Conservation (phyloP, 163 green algal species). For the Trebouxia gelatinosa region DNA sequence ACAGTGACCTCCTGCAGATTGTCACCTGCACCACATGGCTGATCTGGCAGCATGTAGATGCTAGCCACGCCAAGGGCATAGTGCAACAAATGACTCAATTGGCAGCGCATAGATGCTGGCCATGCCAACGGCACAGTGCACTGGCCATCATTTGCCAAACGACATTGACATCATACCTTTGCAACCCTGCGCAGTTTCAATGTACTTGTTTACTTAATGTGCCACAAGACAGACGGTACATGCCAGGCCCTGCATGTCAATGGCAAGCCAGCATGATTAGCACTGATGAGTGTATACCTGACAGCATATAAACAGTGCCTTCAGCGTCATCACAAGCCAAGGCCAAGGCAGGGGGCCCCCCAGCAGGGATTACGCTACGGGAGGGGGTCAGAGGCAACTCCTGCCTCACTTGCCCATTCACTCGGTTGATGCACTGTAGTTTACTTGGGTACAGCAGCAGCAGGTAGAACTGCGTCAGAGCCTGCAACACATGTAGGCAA, state of each 20-base stretch:
- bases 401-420: conserved; percentile 66
- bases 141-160: no score
- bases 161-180: no score
- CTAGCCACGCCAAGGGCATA: no score
- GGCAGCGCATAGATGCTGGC: no score
- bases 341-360: background rate
- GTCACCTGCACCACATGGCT: conserved; percentile 50
- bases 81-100: no score
- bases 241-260: no score
- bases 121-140: no score
- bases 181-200: background rate
- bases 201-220: background rate
- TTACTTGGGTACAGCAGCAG: conserved; percentile 73
- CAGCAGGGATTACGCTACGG: background rate
- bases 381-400: conserved; percentile 50
- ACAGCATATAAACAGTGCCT: conserved; percentile 1
- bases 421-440: conserved; percentile 77
- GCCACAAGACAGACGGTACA: no score
- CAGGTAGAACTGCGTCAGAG: conserved; percentile 65
- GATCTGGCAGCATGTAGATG: no score
- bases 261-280: no score
- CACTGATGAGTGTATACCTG: no score
- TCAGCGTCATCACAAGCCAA: conserved; percentile 20
- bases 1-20: conserved; percentile 51
- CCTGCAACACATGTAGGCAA: conserved; percentile 48